phyloP scores from a whole-genome alignment of 1,139 yeast species.

The Kurtzmaniella natalensis region DNA sequence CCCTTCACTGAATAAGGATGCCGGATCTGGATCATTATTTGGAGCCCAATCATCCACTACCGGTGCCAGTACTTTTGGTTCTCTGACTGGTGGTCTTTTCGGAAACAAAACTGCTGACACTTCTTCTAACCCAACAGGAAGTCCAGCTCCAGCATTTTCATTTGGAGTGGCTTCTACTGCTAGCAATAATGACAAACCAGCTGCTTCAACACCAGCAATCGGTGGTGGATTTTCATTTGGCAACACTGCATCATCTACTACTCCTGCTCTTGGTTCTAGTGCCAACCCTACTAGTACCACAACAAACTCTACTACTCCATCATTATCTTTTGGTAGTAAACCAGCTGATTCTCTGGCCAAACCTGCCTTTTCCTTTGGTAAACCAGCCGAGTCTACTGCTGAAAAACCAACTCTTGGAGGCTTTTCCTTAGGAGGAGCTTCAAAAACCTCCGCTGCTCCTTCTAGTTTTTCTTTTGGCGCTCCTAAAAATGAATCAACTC shows the following conservation, averaged over 20 bases:
- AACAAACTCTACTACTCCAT: conserved; percentile 10
- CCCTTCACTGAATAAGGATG: too few species aligned
- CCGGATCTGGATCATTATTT: too few species aligned
- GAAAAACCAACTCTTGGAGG: conserved; percentile 10
- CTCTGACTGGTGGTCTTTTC: conserved; percentile 2
- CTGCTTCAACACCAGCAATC: conserved; percentile 2
- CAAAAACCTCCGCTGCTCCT: conserved; percentile 4
- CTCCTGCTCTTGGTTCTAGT: conserved; percentile 8
- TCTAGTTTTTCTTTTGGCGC: conserved; percentile 15
- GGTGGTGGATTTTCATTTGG: conserved; percentile 13
- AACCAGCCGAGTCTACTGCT: conserved; percentile 11
- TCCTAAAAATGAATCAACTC: conserved; percentile 12
- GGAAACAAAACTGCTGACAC: not conserved
- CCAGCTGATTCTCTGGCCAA: conserved; percentile 11
- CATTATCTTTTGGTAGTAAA: conserved; percentile 21
- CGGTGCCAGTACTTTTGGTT: not conserved
- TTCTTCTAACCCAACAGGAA: too few species aligned
- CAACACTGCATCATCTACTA: conserved; percentile 11
- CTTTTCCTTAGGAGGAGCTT: conserved; percentile 5
- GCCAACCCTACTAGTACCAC: conserved; percentile 13
- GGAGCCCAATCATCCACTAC: conserved; percentile 1
- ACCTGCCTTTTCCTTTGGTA: conserved; percentile 13
- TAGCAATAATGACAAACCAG: not conserved
- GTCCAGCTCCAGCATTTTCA: conserved; percentile 3
- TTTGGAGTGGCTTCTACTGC: not conserved